Evolutionary conservation across 192 early-diverging fungal species (phyloP).

Genomic region (Umbelopsis vinacea): DNA sequence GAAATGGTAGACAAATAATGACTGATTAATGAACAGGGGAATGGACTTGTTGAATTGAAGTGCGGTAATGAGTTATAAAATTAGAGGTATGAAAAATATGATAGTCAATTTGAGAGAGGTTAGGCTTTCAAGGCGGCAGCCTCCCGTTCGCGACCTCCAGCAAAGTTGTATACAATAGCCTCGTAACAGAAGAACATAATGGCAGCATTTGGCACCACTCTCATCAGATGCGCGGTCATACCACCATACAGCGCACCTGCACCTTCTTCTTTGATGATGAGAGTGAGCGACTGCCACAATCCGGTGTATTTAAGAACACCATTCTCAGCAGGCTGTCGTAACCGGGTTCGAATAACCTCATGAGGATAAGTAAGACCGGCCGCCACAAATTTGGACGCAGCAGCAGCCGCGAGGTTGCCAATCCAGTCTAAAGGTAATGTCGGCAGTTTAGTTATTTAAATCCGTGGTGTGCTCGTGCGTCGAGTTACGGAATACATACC

Average conservation of each 20-base stretch:
- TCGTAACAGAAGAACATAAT: conserved; percentile 94
- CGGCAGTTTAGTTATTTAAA: no score
- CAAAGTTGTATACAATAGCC: conserved; percentile 60
- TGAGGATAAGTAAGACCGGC: conserved; percentile 93
- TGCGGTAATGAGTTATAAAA: conserved; percentile 5
- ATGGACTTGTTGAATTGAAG: conserved; percentile 19
- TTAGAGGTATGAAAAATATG: not conserved
- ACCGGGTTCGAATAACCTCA: conserved; percentile 90
- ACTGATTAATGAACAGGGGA: conserved; percentile 25
- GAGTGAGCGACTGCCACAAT: conserved; percentile 56
- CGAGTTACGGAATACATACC: no score
- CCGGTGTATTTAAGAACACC: conserved; percentile 80
- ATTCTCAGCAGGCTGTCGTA: conserved; percentile 79
- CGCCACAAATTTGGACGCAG: conserved; percentile 84
- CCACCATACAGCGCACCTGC: conserved; percentile 89
- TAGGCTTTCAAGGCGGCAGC: not conserved
- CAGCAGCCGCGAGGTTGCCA: conserved; percentile 84
- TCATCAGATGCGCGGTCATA: conserved; percentile 92
- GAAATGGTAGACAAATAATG: conserved; percentile 1
- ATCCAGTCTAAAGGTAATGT: conserved; percentile 59
- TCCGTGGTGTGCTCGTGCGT: no score
- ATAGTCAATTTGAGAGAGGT: not conserved
- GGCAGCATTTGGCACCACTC: conserved; percentile 95
- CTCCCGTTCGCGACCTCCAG: conserved; percentile 35
- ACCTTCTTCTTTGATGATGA: conserved; percentile 81